Conservation (phyloP, 208 protist species). For the Porcisia hertigi region DNA sequence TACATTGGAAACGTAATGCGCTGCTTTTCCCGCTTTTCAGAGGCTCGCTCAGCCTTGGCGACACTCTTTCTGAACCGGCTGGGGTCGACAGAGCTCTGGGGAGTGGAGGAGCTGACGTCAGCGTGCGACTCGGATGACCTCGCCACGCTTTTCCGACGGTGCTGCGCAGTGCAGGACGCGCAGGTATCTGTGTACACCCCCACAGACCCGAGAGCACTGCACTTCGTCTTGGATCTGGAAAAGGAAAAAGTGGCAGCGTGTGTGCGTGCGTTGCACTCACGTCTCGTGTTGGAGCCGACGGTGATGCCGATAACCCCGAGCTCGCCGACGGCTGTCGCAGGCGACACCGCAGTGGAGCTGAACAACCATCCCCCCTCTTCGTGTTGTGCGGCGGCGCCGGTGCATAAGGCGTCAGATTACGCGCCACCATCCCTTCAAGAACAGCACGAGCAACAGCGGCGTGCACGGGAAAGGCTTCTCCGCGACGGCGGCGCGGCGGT, state of each 20-base stretch:
- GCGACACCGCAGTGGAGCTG: conserved; percentile 3
- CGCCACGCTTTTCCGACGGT: conserved; percentile 55
- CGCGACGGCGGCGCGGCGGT: conserved; percentile 44
- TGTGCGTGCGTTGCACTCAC: conserved; percentile 48
- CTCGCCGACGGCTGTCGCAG: neutral
- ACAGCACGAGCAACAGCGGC: conserved; percentile 22
- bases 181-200: conserved; percentile 59
- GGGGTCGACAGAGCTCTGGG: conserved; percentile 69
- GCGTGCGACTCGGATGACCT: conserved; percentile 54
- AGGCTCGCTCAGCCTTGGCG: conserved; percentile 32
- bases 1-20: conserved; percentile 66
- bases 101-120: conserved; percentile 35
- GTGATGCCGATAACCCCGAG: neutral
- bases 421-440: neutral
- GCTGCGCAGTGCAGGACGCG: conserved; percentile 56
- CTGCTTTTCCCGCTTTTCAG: conserved; percentile 56
- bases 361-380: conserved; percentile 2
- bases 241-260: conserved; percentile 40
- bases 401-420: neutral
- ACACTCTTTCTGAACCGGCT: conserved; percentile 50
- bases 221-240: conserved; percentile 44
- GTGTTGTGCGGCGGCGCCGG: neutral
- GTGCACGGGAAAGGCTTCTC: conserved; percentile 52
- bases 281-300: conserved; percentile 5
- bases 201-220: conserved; percentile 54